Base-by-base conservation (phyloP, 106 monocot genomes). In the Dendrobium catenatum region DNA sequence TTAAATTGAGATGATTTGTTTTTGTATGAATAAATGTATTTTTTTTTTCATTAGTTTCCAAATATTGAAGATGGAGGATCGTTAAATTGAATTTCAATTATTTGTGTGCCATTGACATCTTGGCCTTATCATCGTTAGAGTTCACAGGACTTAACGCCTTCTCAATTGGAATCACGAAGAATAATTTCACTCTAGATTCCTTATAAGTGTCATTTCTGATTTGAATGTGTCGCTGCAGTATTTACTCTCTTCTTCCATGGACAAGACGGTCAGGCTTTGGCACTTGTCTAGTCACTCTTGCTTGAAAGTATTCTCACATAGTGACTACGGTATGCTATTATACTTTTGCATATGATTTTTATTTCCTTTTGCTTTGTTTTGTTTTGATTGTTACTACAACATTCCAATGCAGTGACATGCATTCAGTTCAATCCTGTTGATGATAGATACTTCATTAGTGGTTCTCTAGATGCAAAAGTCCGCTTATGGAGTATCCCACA, bases 351-450 rank as follows among this genome's bases (percentile, higher is more conserved):
- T 58, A 76, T 16, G 48, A 51, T 54, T 51, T 51, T 43, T 10
- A 31, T 77, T 46, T 51, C 26, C 17, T 6, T 24, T 6, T 83
- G 27, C 4, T 47, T 75, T 66, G 40, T 49, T 49, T 47, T 44
- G 17, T 78, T 47, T 78, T 78, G 56, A 72, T 78, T 79, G 51
- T 51, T 51, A 51, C 46, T 51, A 15, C 2, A 51, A 51, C 15
- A n/a, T 40, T 75, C 79, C 83, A 48, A 26, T 84, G 73, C 86
- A 97, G 96, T 97, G 81, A 97, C 96, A 46, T 94, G 96, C 85
- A 97, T 97, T 64, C 96, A 97, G 83, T 97, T 97, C 83, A 97
- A 97, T 84, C 96, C 96, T 51, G 91, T 92, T 33, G 87, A 97
- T 80, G 90, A 96, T 78, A 86, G 80, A 78, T 94, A 87, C 79